Conservation (phyloP, 1,139 yeast genomes). For the Suhomyces guaymorum region DNA sequence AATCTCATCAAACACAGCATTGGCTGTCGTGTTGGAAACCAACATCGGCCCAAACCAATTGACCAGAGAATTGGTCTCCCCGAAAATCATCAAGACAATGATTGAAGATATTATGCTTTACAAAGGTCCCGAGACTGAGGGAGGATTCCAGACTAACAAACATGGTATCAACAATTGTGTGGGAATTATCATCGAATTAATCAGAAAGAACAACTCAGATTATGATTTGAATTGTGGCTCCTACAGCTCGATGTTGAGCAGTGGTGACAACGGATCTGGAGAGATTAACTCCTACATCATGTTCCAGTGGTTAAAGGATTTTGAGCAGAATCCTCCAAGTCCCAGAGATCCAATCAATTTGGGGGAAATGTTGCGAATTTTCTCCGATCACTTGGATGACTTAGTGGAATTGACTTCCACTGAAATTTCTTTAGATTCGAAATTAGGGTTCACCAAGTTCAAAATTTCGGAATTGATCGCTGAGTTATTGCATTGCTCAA, state of each 20-base stretch:
- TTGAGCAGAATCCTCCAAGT: slow-evolving; percentile 51
- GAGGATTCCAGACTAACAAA: slow-evolving; percentile 32
- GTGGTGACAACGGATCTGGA: slow-evolving; percentile 34
- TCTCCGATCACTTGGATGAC: slow-evolving; percentile 39
- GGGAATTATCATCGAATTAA: slow-evolving; percentile 48
- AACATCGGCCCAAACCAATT: slow-evolving; percentile 51
- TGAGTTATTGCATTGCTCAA: slow-evolving; percentile 49
- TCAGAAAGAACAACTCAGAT: slow-evolving; percentile 50
- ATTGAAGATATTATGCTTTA: slow-evolving; percentile 45
- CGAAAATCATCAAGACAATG: slow-evolving; percentile 36
- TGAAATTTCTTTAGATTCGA: neutral
- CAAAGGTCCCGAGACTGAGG: slow-evolving; percentile 20
- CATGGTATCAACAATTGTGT: slow-evolving; percentile 52
- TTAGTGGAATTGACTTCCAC: slow-evolving; percentile 31
- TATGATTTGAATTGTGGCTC: slow-evolving; percentile 49
- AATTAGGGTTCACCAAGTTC: slow-evolving; percentile 45
- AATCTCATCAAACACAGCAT: slow-evolving; percentile 71
- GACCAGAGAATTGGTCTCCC: slow-evolving; percentile 47
- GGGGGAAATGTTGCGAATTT: slow-evolving; percentile 45
- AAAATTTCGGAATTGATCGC: slow-evolving; percentile 48
- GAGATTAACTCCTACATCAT: slow-evolving; percentile 46
- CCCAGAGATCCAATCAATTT: slow-evolving; percentile 47
- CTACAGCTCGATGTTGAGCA: slow-evolving; percentile 36
- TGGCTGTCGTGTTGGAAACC: slow-evolving; percentile 48
- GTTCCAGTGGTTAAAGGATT: slow-evolving; percentile 51